Base-by-base conservation (phyloP, 208 protist species). In the Leishmania major region DNA sequence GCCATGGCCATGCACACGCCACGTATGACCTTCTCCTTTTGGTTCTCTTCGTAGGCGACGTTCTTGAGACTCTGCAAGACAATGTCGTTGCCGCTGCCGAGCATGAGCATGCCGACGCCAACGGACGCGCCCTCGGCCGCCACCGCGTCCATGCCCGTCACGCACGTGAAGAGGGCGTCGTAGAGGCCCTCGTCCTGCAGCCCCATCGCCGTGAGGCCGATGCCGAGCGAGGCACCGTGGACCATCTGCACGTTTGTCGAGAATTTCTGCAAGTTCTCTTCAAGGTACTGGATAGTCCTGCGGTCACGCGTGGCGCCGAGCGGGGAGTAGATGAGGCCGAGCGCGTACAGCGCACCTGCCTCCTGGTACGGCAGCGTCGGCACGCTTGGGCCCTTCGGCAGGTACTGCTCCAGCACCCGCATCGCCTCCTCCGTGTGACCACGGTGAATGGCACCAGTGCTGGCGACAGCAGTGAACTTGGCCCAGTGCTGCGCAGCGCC, bases 1-100 rank as follows among this genome's bases (percentile, higher is more conserved):
- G 99, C 97, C 49, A 99, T 86, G 49, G 98, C 99, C 87, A 99
- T 96, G 45, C 95, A 95, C 11, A 99, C 84, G 37, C 99, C 99
- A 49, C 99, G 98, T 80, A 99, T 99, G 71, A 99, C 99, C 93
- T 99, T 99, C 90, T 99, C 99, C 88, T 99, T 99, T 88, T 99
- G 94, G 55, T 99, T 99, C 77, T 99, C 98, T 83, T 99, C 95
- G 47, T 84, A 86, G 19, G 93, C 97, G 28, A 98, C 96, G 75
- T 93, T 91, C 60, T 98, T 83, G 91, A 99, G 97, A 70, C 98
- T 98, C 78, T 98, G 80, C 53, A 99, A 85, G 0, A 93, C 90
- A 22, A 85, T 86, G 25, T 87, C 84, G 86, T 97, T 95, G 60
- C 90, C 98, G 60, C 95, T 98, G 77, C 99, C 99, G 22, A 99